These are phyloP conservation scores for Escovopsis weberi DNA, from an alignment of 2,329 filamentous ascomycete genomes.

Conservation along the genomic window DNA sequence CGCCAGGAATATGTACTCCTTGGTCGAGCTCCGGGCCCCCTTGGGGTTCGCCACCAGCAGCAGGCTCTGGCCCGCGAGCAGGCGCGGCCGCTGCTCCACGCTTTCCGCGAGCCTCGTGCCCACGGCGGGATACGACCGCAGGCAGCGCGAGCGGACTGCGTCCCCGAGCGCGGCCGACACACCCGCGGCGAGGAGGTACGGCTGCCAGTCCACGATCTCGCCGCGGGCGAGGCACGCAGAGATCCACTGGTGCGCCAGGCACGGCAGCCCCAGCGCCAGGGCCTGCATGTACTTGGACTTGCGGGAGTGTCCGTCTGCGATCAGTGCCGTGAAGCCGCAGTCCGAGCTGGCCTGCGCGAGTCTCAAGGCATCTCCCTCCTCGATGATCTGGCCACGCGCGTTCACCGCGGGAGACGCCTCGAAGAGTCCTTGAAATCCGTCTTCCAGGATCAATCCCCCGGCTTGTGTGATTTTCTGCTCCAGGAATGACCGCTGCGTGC, in stretches of 20 bases:
- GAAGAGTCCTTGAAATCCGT: slow-evolving; percentile 75
- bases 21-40: slow-evolving; percentile 46
- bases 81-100: slow-evolving; percentile 42
- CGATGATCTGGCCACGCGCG: slow-evolving; percentile 16
- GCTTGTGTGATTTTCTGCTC: slow-evolving; percentile 50
- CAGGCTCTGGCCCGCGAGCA: slow-evolving; percentile 51
- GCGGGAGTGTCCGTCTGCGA: slow-evolving; percentile 74
- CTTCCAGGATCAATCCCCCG: slow-evolving; percentile 56
- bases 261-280: slow-evolving; percentile 76
- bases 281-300: slow-evolving; percentile 92
- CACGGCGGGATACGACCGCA: slow-evolving; percentile 45
- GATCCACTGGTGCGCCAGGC: slow-evolving; percentile 71
- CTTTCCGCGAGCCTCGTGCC: slow-evolving; percentile 42
- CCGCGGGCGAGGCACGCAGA: slow-evolving; percentile 51
- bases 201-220: slow-evolving; percentile 55
- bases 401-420: slow-evolving; percentile 27
- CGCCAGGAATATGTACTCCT: slow-evolving; percentile 67
- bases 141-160: slow-evolving; percentile 58
- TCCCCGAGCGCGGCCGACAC: slow-evolving; percentile 63
- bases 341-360: slow-evolving; percentile 38
- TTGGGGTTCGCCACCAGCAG: slow-evolving; percentile 50
- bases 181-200: slow-evolving; percentile 76
- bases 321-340: slow-evolving; percentile 67
- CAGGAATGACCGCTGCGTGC: slow-evolving; percentile 30
- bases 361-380: slow-evolving; percentile 25